Percentiles rank a stretch among this genome's conserved stretches.
Evolutionary conservation across 345 rosid genomes (phyloP).

Genomic region (Carallia pectinifolia): DNA sequence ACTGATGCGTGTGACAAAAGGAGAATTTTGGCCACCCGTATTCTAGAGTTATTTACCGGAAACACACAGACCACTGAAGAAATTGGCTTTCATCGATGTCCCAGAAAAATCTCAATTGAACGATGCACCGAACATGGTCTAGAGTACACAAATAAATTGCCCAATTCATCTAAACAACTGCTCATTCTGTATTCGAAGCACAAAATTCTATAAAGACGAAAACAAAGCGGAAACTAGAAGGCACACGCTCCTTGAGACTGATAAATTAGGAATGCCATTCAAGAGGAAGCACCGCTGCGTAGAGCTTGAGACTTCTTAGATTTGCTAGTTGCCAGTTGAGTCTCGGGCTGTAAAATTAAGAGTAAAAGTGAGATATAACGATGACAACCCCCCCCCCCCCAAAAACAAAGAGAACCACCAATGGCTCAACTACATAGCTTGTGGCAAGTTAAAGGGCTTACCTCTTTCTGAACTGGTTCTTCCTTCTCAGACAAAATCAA

Average conservation of each 20-base stretch:
- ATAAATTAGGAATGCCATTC: not conserved
- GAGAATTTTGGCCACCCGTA: no score
- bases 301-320: conserved; percentile 60
- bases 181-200: conserved; percentile 20
- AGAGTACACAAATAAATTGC: conserved; percentile 12
- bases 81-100: not conserved
- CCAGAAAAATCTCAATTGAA: conserved; percentile 7
- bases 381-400: no score
- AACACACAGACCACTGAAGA: not conserved
- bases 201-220: not conserved
- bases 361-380: not conserved
- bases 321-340: conserved; percentile 74
- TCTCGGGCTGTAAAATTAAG: conserved; percentile 60
- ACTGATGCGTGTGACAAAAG: no score
- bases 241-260: not conserved
- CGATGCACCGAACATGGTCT: conserved; percentile 15
- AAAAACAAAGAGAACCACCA: not conserved
- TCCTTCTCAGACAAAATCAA: conserved; percentile 85
- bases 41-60: not conserved
- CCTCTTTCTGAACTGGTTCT: conserved; percentile 96
- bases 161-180: conserved; percentile 22
- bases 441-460: conserved; percentile 10
- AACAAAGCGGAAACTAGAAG: not conserved
- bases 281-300: conserved; percentile 39
- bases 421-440: not conserved